Evolutionary conservation across 192 early-diverging fungal genomes (phyloP).

Genomic region (Spinellus fusiger): DNA sequence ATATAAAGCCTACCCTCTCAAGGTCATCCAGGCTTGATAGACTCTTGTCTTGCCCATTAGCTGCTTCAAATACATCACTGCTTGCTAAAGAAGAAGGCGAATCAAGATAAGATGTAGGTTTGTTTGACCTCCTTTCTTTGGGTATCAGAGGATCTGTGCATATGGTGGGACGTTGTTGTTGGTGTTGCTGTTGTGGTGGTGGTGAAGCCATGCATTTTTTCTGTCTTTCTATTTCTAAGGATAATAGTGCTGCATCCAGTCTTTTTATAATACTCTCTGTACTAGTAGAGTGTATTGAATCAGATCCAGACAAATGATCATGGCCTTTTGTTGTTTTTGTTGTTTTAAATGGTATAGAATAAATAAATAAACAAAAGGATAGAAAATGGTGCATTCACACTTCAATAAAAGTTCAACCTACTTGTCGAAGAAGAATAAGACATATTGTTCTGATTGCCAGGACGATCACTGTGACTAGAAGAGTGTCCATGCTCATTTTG

Average conservation of each 20-base stretch:
- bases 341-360: constrained; percentile 4
- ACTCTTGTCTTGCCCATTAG: neutral
- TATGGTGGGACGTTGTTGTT: too few relatives aligned
- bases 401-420: too few relatives aligned
- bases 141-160: too few relatives aligned
- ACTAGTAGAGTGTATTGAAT: neutral
- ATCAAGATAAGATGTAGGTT: neutral
- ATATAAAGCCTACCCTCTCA: neutral
- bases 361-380: neutral
- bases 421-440: too few relatives aligned
- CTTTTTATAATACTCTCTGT: constrained; percentile 14
- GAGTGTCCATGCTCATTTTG: neutral
- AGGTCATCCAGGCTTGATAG: constrained; percentile 15
- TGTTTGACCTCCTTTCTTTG: neutral
- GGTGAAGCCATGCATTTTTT: too few relatives aligned
- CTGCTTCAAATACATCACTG: constrained; percentile 8
- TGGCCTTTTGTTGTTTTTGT: neutral
- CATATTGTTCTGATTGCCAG: neutral
- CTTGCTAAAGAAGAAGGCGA: constrained; percentile 2
- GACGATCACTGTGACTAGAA: neutral
- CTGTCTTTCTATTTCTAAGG: constrained; percentile 12
- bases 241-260: constrained; percentile 10
- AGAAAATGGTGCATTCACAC: too few relatives aligned
- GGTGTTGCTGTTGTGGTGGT: too few relatives aligned
- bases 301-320: neutral